phyloP scores from a whole-genome alignment of 2,329 filamentous ascomycete genomes.

The Phaeophleospora eucalypticola region DNA sequence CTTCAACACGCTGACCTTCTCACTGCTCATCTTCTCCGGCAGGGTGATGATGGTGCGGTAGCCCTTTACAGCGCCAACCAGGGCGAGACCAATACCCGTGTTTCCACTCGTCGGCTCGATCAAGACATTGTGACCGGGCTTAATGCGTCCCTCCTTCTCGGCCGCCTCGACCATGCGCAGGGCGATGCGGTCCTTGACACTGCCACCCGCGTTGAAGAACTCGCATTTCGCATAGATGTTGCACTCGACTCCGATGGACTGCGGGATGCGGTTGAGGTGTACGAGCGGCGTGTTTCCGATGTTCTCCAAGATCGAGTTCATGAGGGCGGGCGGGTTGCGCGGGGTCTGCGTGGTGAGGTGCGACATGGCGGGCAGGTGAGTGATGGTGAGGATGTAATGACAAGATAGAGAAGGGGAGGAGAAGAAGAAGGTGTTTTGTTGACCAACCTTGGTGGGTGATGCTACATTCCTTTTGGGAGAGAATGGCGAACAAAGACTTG shows the following conservation, averaged over 20 bases:
- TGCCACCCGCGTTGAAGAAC: slow-evolving; percentile 62
- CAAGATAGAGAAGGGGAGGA: slow-evolving; percentile 1
- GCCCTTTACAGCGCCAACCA: slow-evolving; percentile 92
- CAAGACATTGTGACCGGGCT: slow-evolving; percentile 83
- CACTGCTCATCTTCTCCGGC: slow-evolving; percentile 98
- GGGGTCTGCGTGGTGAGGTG: slow-evolving; percentile 41
- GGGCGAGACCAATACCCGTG: slow-evolving; percentile 91
- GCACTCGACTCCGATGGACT: slow-evolving; percentile 82
- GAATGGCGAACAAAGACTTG: no score
- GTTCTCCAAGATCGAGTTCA: slow-evolving; percentile 72
- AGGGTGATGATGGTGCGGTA: slow-evolving; percentile 99
- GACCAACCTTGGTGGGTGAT: not conserved
- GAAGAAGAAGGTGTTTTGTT: slow-evolving; percentile 1
- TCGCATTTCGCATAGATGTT: slow-evolving; percentile 39
- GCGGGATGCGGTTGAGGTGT: slow-evolving; percentile 85
- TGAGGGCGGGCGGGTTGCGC: slow-evolving; percentile 52
- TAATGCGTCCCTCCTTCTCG: slow-evolving; percentile 85
- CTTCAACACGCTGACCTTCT: slow-evolving; percentile 93
- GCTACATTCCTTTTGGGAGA: not conserved
- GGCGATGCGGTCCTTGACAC: slow-evolving; percentile 91
- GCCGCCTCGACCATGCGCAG: slow-evolving; percentile 96
- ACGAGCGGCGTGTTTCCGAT: slow-evolving; percentile 97
- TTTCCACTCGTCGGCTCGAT: slow-evolving; percentile 98
- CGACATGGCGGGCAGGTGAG: slow-evolving; percentile 24
- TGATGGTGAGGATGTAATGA: not conserved